phyloP scores from a whole-genome alignment of 164 flowering plant species.

The Umbellularia californica region DNA sequence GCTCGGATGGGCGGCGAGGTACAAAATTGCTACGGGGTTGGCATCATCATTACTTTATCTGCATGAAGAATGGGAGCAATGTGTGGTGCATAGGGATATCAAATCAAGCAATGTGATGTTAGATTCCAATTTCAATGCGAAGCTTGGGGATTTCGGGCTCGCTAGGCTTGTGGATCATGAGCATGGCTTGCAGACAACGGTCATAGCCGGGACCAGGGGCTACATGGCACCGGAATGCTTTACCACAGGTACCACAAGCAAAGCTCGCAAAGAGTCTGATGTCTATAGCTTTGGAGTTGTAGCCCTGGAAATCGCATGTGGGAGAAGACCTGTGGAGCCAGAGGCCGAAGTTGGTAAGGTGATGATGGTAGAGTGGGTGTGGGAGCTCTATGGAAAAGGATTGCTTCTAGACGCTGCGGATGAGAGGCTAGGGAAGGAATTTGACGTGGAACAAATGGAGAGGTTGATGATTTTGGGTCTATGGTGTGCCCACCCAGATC shows the following conservation, averaged over 20 bases:
- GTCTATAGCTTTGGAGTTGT: conserved; percentile 60
- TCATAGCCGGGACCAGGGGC: conserved; percentile 56
- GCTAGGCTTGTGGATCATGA: conserved; percentile 50
- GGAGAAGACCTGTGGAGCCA: conserved; percentile 33
- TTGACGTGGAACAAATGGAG: conserved; percentile 32
- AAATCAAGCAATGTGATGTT: conserved; percentile 51
- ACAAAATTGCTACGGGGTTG: conserved; percentile 41
- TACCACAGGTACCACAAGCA: conserved; percentile 41
- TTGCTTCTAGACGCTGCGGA: conserved; percentile 37
- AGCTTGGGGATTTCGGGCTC: conserved; percentile 56
- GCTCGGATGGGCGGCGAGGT: conserved; percentile 32
- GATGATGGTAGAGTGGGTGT: conserved; percentile 49
- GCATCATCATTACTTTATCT: conserved; percentile 52
- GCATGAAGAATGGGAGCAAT: conserved; percentile 61
- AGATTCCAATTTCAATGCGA: conserved; percentile 35
- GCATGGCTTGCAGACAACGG: conserved; percentile 41
- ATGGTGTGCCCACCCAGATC: conserved; percentile 53
- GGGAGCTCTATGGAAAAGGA: conserved; percentile 47
- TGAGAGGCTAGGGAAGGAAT: conserved; percentile 17
- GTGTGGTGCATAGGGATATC: conserved; percentile 51
- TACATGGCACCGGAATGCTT: conserved; percentile 57
- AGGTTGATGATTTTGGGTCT: conserved; percentile 40
- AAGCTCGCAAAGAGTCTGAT: conserved; percentile 49
- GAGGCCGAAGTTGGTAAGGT: conserved; percentile 8
- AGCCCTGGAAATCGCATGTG: conserved; percentile 43